A percentile compares a stretch with the other conserved stretches of the same genome.
phyloP scores from a whole-genome alignment of 768 basidiomycete species.

The Auriculariales sp. region DNA sequence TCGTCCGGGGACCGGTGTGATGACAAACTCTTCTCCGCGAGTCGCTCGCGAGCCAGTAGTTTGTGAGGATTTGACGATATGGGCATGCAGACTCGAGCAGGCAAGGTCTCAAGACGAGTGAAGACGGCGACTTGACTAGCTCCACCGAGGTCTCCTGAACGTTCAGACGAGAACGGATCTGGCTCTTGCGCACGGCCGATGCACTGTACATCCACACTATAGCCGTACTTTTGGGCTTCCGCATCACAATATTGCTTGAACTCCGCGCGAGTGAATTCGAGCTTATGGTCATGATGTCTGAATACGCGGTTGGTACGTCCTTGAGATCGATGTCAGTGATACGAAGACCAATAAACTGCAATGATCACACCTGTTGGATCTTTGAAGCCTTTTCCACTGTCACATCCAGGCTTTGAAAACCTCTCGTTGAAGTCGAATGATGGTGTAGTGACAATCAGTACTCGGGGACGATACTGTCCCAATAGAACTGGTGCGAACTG shows the following conservation, averaged over 20 bases:
- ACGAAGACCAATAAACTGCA: not conserved
- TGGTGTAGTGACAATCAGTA: conserved; percentile 72
- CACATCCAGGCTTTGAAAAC: conserved; percentile 52
- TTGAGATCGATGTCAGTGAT: not conserved
- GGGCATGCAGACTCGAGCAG: not conserved
- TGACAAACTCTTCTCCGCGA: too few species aligned
- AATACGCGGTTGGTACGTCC: conserved; percentile 58
- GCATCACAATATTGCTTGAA: conserved; percentile 48
- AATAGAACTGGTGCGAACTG: conserved; percentile 58
- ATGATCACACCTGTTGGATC: conserved; percentile 22
- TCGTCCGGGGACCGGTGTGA: not conserved
- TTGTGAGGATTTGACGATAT: not conserved
- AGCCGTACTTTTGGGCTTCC: conserved; percentile 55
- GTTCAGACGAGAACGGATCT: conserved; percentile 65
- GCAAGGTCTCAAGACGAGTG: conserved; percentile 12
- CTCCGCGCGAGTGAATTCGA: conserved; percentile 75
- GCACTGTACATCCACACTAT: conserved; percentile 41
- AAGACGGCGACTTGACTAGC: conserved; percentile 61
- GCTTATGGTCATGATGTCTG: conserved; percentile 74
- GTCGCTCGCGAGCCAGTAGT: not conserved
- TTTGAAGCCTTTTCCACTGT: too few species aligned
- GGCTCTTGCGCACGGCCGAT: conserved; percentile 43
- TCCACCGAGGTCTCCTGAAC: conserved; percentile 40
- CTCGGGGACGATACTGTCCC: conserved; percentile 59
- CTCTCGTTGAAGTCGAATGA: conserved; percentile 72